Conservation (phyloP, 2,329 filamentous ascomycete species). For the Orbilia oligospora region DNA sequence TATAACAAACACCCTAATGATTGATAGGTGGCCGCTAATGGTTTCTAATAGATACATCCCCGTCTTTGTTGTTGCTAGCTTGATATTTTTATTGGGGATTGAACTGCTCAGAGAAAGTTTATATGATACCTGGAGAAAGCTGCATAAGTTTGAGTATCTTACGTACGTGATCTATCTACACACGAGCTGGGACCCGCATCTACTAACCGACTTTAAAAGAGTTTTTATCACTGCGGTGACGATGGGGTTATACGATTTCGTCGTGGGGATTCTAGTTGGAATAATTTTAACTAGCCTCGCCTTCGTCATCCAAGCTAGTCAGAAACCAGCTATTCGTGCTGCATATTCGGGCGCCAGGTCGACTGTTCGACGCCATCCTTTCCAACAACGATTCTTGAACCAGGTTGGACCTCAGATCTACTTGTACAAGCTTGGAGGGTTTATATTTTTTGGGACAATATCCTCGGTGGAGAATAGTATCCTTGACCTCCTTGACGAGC, state of each 20-base stretch:
- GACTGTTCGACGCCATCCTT: constrained; percentile 89
- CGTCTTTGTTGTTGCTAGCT: constrained; percentile 93
- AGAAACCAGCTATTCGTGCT: constrained; percentile 87
- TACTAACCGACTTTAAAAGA: constrained; percentile 23
- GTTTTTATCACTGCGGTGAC: constrained; percentile 52
- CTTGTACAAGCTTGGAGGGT: constrained; percentile 91
- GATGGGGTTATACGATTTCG: constrained; percentile 84
- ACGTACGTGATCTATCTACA: constrained; percentile 73
- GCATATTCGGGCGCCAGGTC: constrained; percentile 94
- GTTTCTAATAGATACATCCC: constrained; percentile 77
- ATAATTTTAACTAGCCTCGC: constrained; percentile 92
- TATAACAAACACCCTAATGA: background rate
- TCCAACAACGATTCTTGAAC: constrained; percentile 87
- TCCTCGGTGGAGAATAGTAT: constrained; percentile 94
- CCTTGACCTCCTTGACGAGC: constrained; percentile 83
- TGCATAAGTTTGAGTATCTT: constrained; percentile 87
- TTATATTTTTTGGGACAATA: constrained; percentile 98
- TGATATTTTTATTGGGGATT: constrained; percentile 96
- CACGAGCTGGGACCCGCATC: background rate
- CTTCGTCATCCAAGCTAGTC: constrained; percentile 90
- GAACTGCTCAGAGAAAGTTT: constrained; percentile 91
- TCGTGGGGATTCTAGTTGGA: constrained; percentile 90
- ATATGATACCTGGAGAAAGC: constrained; percentile 87
- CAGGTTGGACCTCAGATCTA: constrained; percentile 89
- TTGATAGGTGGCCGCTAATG: background rate